These are phyloP conservation scores for Geosmithia morbida DNA, from an alignment of 2,329 filamentous ascomycete species.

Conservation along the genomic window DNA sequence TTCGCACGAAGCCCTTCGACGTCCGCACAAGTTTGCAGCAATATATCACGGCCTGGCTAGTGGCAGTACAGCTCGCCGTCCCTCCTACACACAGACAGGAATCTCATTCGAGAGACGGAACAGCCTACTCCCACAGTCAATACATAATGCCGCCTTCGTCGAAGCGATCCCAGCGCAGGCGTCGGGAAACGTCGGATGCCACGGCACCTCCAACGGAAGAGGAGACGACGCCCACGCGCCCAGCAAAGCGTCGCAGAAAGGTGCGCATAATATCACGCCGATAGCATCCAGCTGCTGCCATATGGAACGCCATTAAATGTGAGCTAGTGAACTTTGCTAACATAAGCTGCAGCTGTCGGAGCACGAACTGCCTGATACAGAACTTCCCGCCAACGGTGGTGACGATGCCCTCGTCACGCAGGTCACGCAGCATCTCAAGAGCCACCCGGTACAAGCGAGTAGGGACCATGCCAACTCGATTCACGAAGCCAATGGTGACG, in stretches of 20 bases:
- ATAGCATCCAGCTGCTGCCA: not conserved
- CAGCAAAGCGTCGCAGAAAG: conserved; percentile 51
- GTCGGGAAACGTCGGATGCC: conserved; percentile 22
- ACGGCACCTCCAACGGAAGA: conserved; percentile 23
- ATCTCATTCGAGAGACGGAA: not conserved
- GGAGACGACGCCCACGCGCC: conserved; percentile 44
- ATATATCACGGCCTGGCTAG: not conserved
- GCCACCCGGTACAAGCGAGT: conserved; percentile 39
- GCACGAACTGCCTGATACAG: conserved; percentile 1
- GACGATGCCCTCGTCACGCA: conserved; percentile 42
- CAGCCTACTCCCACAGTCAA: not conserved
- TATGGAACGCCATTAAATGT: not conserved
- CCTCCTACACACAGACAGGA: not conserved
- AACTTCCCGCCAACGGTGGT: conserved; percentile 16
- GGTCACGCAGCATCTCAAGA: conserved; percentile 36
- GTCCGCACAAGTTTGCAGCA: not conserved
- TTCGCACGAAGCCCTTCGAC: not conserved
- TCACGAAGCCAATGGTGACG: conserved; percentile 45
- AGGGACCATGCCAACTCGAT: conserved; percentile 49
- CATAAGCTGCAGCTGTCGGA: conserved; percentile 1
- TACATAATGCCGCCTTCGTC: conserved; percentile 20
- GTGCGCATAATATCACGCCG: conserved; percentile 12
- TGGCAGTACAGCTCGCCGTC: not conserved
- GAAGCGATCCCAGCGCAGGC: conserved; percentile 20
- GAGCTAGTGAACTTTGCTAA: not conserved